Percentiles rank a stretch among this genome's conserved stretches.
Conservation (phyloP, 2,329 filamentous ascomycete genomes). For the Fusarium sororula region DNA sequence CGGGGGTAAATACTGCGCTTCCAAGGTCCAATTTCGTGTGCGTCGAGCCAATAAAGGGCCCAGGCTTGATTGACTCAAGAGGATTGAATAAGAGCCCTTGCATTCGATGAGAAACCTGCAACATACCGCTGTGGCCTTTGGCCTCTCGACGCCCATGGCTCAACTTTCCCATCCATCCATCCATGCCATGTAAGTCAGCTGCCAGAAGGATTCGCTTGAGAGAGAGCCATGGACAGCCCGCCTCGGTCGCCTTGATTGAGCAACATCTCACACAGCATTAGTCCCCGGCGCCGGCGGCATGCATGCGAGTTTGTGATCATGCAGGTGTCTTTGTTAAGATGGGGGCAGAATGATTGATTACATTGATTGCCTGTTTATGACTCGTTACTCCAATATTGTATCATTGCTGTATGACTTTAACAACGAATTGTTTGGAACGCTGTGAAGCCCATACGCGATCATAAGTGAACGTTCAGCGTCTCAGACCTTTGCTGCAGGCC, state of each 20-base stretch:
- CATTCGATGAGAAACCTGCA: not conserved
- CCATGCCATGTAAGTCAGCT: conserved; percentile 28
- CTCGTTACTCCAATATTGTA: conserved; percentile 10
- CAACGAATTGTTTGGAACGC: not conserved
- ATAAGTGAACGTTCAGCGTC: not conserved
- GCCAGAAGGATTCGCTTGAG: conserved; percentile 40
- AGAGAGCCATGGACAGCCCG: conserved; percentile 36
- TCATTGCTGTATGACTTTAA: not conserved
- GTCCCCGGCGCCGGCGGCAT: conserved; percentile 28
- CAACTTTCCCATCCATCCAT: conserved; percentile 1
- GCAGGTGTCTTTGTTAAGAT: conserved; percentile 38
- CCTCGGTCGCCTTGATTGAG: conserved; percentile 33
- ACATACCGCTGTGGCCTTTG: conserved; percentile 1
- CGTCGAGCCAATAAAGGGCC: conserved; percentile 16
- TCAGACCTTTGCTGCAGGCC: not conserved
- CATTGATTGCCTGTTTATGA: conserved; percentile 18
- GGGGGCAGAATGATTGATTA: conserved; percentile 17
- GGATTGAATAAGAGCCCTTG: conserved; percentile 7
- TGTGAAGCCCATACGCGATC: not conserved
- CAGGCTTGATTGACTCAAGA: not conserved
- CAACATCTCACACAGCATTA: conserved; percentile 38
- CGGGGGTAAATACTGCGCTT: conserved; percentile 30
- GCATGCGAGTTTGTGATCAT: conserved; percentile 41
- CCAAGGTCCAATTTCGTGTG: conserved; percentile 22
- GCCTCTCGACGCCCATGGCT: not conserved